These are phyloP conservation scores for Cadophora malorum DNA, from an alignment of 2,329 filamentous ascomycete genomes.

Conservation along the genomic window DNA sequence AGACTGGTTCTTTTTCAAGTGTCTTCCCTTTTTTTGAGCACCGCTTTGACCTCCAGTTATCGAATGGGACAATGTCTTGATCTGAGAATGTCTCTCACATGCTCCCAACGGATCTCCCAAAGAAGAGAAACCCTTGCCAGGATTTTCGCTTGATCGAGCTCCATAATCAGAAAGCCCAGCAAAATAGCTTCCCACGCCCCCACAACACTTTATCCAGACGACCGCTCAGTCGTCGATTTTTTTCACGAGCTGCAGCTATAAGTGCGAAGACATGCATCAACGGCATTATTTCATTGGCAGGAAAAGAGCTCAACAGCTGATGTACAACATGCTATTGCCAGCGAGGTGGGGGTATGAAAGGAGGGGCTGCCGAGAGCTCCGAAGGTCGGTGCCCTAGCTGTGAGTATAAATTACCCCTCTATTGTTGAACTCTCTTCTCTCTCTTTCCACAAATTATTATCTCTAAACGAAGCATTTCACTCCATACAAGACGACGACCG, in stretches of 20 bases:
- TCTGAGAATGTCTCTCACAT: background rate
- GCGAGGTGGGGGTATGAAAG: background rate
- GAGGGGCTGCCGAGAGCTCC: conserved; percentile 1
- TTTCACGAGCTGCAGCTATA: conserved; percentile 5
- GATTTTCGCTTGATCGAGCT: background rate
- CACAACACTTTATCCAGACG: background rate
- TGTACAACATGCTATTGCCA: background rate
- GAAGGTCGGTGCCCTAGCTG: background rate
- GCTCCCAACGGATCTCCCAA: background rate
- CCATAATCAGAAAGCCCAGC: background rate
- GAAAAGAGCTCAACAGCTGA: conserved; percentile 16
- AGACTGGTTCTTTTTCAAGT: too few species aligned
- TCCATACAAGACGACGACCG: background rate
- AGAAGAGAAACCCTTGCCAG: background rate
- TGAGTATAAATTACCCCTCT: background rate
- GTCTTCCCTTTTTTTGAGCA: too few species aligned
- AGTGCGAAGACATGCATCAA: conserved; percentile 17
- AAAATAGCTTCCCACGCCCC: background rate
- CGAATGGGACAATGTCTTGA: background rate
- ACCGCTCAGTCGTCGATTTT: background rate
- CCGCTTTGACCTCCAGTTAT: background rate
- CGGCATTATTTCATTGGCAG: conserved; percentile 8
- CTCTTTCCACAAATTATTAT: too few species aligned
- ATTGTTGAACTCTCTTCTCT: background rate
- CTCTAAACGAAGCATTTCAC: too few species aligned